Base-by-base conservation (phyloP, 306 rosid species). In the Pyrus bretschneideri region DNA sequence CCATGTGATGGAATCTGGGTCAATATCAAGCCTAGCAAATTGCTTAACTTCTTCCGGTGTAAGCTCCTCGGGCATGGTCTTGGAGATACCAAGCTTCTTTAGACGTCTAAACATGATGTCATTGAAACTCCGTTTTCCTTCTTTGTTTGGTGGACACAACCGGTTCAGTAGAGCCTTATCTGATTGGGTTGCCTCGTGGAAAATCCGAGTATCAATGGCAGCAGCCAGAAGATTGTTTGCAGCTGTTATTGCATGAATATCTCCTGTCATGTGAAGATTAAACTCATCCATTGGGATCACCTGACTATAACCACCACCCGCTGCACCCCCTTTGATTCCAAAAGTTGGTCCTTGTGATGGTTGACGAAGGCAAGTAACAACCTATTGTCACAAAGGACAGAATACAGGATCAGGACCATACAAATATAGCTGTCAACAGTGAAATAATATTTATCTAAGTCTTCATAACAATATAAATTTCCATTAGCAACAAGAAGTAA, bases 321-420 rank as follows among this genome's bases (percentile, higher is more conserved):
- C 99, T 31, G 99, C 99, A 73, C 99, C 99, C 70, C 99, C 99
- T 88, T 89, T 95, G 82, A 95, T 95, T 77, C 99, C 99, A 84
- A 95, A 95, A 65, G 99, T 95, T 11, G 99, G 99, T 60, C 99
- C 99, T 88, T 95, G 97, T n/a, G 99, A 95, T n/a, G 99, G 99
- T 78, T 95, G 99, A 70, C 99, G 97, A 80, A 95, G 78, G 69
- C 99, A 95, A 62, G 97, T 92, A 74, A 95, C 91, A 74, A 92
- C 99, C 99, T 95, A 81, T 74, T 33, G 30, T 31, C 75, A 52
- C 82, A 62, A 73, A 55, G 75, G 45, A 77, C 35, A 77, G n/a
- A 23, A 31, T 57, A 6, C 8, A 21, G 18, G 49, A 58, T 77
- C 76, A 49, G 61, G 74, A 42, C 12, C 64, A 58, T 59, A 45